Evolutionary conservation across 2,329 filamentous ascomycete species (phyloP), one percentile per base, ranked within the genome.

Genomic region (Ceratocystis harringtonii): DNA sequence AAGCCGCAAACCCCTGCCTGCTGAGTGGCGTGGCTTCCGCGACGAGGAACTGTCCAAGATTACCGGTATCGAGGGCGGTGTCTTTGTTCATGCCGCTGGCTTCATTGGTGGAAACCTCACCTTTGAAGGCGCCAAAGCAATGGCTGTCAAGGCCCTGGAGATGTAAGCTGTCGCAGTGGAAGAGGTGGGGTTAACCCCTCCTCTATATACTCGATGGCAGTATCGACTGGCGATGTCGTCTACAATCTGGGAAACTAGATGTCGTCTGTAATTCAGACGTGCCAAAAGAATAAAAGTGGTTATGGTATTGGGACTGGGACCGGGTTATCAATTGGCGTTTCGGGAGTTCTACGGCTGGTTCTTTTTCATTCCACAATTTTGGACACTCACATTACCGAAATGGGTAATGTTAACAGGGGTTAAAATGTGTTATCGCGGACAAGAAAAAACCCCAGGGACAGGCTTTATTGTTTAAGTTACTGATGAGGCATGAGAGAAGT

Each of bases 21-120:
- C 95, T 76, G 82, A 85, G 19, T 99, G 94, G 94, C 86, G 92
- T 71, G 94, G 94, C 6, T 86, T 95, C 69, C 82, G 94, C 50
- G 94, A 97, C 73, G 86, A 88, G 70, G 85, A 92, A 75, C 79
- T 99, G 64, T 90, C 92, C 74, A 81, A 82, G 70, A 80, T 91
- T 17, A 78, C 82, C 28, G 85, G 86, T 44, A 79, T 90, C 32
- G 78, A 79, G 4, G 90, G 92, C 5, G 86, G 89, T 68, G 86
- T 99, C 32, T 99, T 99, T 74, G 88, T 96, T 36, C 94, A 99
- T 74, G 92, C 92, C 2, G 87, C 88, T 64, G 94, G 94, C 32
- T 99, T 99, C 77, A 97, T 97, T 72, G 94, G 94, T 19, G 94
- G 94, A 1, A 95, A 96, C 76, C 87, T 89, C 80, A 95, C 88